These are phyloP conservation scores for Candida chilensis DNA, from an alignment of 805 yeast species.

Conservation along the genomic window DNA sequence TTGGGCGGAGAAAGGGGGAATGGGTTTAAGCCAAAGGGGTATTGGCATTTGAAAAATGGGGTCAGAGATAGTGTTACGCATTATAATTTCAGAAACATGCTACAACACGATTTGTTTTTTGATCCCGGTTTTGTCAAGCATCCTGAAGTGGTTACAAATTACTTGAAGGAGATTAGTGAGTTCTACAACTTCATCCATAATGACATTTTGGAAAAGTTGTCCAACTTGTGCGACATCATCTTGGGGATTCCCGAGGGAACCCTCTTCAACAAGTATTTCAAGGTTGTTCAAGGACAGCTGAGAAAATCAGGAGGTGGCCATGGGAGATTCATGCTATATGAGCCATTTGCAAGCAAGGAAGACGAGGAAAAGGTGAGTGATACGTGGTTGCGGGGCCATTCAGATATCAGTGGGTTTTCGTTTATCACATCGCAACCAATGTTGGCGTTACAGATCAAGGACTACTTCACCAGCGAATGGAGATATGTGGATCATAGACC, in stretches of 20 bases:
- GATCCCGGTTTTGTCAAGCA: conserved; percentile 13
- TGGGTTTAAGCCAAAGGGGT: conserved; percentile 39
- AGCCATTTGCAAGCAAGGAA: conserved; percentile 13
- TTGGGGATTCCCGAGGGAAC: conserved; percentile 39
- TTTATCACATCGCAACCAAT: conserved; percentile 32
- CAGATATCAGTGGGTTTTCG: conserved; percentile 31
- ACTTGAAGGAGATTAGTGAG: conserved; percentile 25
- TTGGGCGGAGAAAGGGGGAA: conserved; percentile 37
- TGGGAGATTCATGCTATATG: conserved; percentile 17
- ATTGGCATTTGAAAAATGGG: conserved; percentile 36
- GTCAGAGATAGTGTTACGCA: conserved; percentile 33
- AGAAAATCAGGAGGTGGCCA: conserved; percentile 13
- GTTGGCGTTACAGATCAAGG: conserved; percentile 27
- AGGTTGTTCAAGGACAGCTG: conserved; percentile 16
- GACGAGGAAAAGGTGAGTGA: conserved; percentile 19
- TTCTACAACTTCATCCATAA: conserved; percentile 29
- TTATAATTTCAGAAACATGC: conserved; percentile 30
- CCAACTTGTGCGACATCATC: conserved; percentile 31
- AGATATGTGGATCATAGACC: conserved; percentile 28
- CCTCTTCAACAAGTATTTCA: conserved; percentile 23
- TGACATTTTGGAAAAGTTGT: conserved; percentile 23
- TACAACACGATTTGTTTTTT: conserved; percentile 19
- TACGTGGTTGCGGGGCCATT: conserved; percentile 39
- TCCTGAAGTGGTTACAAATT: conserved; percentile 29
- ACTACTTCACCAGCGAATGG: conserved; percentile 25